A percentile compares a stretch with the other conserved stretches of the same genome.
Conservation (phyloP, 2,329 filamentous ascomycete species). For the Hypoxylon rubiginosum region DNA sequence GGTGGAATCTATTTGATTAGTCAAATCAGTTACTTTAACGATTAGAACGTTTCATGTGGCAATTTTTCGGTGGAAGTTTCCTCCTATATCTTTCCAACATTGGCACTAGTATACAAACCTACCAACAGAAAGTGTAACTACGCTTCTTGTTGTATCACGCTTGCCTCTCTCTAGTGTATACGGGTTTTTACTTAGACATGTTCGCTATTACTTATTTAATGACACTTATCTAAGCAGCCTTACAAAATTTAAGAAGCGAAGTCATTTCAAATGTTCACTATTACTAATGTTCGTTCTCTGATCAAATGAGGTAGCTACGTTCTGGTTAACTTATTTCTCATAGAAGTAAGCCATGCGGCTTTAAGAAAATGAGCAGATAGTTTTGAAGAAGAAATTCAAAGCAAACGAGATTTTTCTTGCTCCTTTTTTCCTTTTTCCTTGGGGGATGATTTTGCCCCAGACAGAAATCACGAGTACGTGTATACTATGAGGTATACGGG, state of each 20-base stretch:
- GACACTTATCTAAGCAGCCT: no score
- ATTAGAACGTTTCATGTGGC: slow-evolving; percentile 1
- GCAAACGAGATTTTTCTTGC: not conserved
- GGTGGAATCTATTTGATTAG: not conserved
- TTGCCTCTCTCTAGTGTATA: not conserved
- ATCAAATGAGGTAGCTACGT: not conserved
- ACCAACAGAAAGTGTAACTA: not conserved
- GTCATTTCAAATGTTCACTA: no score
- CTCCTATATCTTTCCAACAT: not conserved
- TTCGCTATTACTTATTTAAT: no score
- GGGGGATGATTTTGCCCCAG: not conserved
- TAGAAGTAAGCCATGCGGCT: not conserved
- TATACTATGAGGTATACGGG: not conserved
- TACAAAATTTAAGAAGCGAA: no score
- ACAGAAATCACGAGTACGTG: not conserved
- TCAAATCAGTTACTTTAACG: not conserved
- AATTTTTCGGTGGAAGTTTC: not conserved
- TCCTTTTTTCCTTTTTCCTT: not conserved
- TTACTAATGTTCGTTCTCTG: not conserved
- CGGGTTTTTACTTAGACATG: no score
- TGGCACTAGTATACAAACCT: not conserved
- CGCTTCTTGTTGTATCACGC: not conserved
- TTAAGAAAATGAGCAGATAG: not conserved
- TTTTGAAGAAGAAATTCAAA: not conserved
- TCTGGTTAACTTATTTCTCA: not conserved